Conservation (phyloP, 1,284 basidiomycete species). For the Ceratobasidium sp. region DNA sequence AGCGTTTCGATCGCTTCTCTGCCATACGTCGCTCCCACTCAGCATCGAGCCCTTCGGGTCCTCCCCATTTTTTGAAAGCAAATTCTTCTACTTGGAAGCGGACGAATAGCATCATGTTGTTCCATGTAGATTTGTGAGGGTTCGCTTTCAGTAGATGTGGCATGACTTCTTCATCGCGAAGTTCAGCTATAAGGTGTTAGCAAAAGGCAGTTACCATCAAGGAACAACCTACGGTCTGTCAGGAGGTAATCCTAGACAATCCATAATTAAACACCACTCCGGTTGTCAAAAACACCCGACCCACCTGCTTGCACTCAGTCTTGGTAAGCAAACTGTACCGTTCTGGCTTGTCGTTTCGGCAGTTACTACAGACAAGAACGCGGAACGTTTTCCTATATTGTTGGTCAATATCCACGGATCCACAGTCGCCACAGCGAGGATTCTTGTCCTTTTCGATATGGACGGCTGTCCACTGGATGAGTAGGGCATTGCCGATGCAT, state of each 20-base stretch:
- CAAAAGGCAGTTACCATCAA: background rate
- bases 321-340: conserved; percentile 96
- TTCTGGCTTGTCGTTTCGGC: conserved; percentile 88
- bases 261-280: background rate
- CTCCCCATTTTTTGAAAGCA: conserved; percentile 98
- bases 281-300: conserved; percentile 40
- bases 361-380: conserved; percentile 85
- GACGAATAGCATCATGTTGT: conserved; percentile 99
- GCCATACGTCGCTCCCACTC: conserved; percentile 83
- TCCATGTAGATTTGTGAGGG: conserved; percentile 95
- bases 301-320: conserved; percentile 96
- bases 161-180: conserved; percentile 89
- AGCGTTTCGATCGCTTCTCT: conserved; percentile 90
- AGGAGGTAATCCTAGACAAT: conserved; percentile 79
- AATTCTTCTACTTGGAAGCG: conserved; percentile 95
- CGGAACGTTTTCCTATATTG: conserved; percentile 81
- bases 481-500: background rate
- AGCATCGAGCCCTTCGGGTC: conserved; percentile 85
- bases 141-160: conserved; percentile 96
- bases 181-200: conserved; percentile 68
- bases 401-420: conserved; percentile 84
- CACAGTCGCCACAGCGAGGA: conserved; percentile 84
- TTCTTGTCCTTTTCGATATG: conserved; percentile 72
- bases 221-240: conserved; percentile 73
- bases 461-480: conserved; percentile 60